Evolutionary conservation across 208 protist species (phyloP).

Genomic region (Acanthamoeba sp.): DNA sequence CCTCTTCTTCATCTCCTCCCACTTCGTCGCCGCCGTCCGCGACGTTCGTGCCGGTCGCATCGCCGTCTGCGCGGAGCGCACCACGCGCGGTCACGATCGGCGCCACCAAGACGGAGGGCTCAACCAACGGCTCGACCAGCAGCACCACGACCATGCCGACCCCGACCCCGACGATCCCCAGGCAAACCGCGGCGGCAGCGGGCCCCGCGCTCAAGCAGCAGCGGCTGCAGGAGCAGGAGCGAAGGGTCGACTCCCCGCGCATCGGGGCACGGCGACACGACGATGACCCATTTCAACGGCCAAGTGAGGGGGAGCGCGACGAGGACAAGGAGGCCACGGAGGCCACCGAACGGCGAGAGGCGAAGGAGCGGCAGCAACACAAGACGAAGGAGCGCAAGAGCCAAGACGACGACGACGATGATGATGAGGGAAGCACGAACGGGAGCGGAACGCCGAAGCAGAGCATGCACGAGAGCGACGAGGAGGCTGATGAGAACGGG

Average conservation of each 20-base stretch:
- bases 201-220: not conserved
- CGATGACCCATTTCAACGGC: not conserved
- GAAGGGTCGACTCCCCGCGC: not conserved
- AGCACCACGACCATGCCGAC: no score
- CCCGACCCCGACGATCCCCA: no score
- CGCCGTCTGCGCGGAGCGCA: not conserved
- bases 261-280: not conserved
- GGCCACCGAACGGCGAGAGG: not conserved
- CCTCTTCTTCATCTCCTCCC: not conserved
- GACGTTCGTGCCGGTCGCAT: not conserved
- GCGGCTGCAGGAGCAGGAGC: no score
- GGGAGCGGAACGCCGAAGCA: not conserved
- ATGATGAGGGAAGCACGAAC: not conserved
- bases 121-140: not conserved
- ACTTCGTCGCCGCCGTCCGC: not conserved
- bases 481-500: not conserved
- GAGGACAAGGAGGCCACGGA: not conserved
- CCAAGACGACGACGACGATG: slow-evolving; percentile 7
- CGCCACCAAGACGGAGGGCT: not conserved
- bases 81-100: not conserved
- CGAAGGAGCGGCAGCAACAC: not conserved
- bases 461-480: not conserved
- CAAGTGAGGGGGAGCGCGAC: not conserved
- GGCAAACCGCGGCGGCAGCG: no score
- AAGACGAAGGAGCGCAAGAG: not conserved